phyloP scores from a whole-genome alignment of 108 stramenopile species.

The Nitzschia sp. region DNA sequence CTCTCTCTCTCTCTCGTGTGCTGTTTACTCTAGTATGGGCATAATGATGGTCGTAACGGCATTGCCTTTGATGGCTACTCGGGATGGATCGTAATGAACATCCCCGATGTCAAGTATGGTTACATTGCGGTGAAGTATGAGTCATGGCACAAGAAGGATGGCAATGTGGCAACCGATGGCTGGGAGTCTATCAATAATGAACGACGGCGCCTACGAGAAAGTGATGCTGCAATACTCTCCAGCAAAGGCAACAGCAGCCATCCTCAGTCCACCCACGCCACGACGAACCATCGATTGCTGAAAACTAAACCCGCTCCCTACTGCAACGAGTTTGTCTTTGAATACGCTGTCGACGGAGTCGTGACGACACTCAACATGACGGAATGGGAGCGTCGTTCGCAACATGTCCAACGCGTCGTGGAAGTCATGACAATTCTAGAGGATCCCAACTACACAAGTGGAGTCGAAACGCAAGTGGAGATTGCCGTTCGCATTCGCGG shows the following conservation, averaged over 20 bases:
- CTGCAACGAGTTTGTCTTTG: slow-evolving; percentile 56
- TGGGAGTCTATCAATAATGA: slow-evolving; percentile 40
- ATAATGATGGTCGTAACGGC: slow-evolving; percentile 66
- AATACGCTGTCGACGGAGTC: slow-evolving; percentile 62
- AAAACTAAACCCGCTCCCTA: slow-evolving; percentile 1
- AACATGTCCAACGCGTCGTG: slow-evolving; percentile 36
- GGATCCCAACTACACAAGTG: slow-evolving; percentile 41
- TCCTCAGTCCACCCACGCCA: neutral
- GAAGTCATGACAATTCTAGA: slow-evolving; percentile 46
- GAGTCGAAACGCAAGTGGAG: slow-evolving; percentile 40
- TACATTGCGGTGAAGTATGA: slow-evolving; percentile 57
- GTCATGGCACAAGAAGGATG: slow-evolving; percentile 25
- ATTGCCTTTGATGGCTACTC: slow-evolving; percentile 50
- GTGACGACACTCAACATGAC: slow-evolving; percentile 38
- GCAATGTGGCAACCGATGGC: neutral
- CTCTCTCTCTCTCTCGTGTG: too few species aligned
- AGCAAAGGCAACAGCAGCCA: neutral
- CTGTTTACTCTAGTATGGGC: slow-evolving; percentile 71
- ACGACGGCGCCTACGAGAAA: neutral
- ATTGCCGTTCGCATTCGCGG: slow-evolving; percentile 60
- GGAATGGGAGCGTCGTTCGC: slow-evolving; percentile 23
- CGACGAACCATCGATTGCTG: neutral
- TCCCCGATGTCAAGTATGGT: slow-evolving; percentile 57
- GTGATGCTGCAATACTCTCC: neutral
- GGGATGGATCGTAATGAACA: slow-evolving; percentile 68